Conservation (phyloP, 345 rosid genomes). For the Zanthoxylum bungeanum region DNA sequence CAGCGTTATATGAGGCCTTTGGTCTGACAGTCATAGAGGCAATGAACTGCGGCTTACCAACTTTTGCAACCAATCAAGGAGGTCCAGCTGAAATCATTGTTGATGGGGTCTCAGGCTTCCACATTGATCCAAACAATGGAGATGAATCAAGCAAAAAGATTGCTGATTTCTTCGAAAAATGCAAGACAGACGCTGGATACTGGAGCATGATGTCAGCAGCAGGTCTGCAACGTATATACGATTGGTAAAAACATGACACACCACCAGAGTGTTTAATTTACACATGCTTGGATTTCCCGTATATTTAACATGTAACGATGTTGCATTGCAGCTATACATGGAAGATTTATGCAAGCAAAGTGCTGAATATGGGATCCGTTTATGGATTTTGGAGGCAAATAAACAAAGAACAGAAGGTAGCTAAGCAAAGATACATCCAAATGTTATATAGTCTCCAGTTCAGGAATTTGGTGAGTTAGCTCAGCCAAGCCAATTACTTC, state of each 20-base stretch:
- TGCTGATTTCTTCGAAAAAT: conserved; percentile 73
- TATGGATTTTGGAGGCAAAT: conserved; percentile 81
- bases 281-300: neutral
- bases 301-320: neutral
- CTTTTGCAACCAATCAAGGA: conserved; percentile 89
- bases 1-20: conserved; percentile 93
- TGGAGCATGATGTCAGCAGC: conserved; percentile 63
- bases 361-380: conserved; percentile 75
- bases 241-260: conserved; percentile 46
- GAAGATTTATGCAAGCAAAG: conserved; percentile 68
- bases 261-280: neutral
- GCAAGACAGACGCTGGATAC: conserved; percentile 43
- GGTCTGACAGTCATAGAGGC: conserved; percentile 95
- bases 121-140: conserved; percentile 78
- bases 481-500: neutral
- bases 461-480: conserved; percentile 65
- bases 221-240: conserved; percentile 74
- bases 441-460: conserved; percentile 65
- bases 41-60: conserved; percentile 94
- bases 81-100: conserved; percentile 95
- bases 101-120: conserved; percentile 89
- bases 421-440: conserved; percentile 69
- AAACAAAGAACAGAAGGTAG: conserved; percentile 66
- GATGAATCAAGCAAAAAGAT: conserved; percentile 65
- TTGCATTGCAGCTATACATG: conserved; percentile 72